phyloP scores from a whole-genome alignment of 2,329 filamentous ascomycete species.

The Fusarium sp. region DNA sequence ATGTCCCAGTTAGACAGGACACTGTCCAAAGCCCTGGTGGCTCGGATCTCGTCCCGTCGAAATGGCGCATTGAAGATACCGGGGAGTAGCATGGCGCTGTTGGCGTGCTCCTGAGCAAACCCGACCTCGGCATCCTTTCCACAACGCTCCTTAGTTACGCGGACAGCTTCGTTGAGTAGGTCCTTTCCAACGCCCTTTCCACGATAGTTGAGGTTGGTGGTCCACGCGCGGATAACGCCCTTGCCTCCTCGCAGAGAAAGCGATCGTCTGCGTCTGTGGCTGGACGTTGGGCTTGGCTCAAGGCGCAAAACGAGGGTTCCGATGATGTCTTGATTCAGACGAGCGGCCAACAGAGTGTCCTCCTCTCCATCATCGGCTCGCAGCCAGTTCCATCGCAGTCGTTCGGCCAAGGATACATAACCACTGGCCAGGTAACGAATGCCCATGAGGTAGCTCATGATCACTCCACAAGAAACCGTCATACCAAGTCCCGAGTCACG shows the following conservation, averaged over 20 bases:
- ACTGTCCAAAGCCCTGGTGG: conserved; percentile 66
- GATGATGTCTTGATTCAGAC: conserved; percentile 78
- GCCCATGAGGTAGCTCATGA: conserved; percentile 74
- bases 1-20: conserved; percentile 66
- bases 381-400: conserved; percentile 74
- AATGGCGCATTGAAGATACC: conserved; percentile 74
- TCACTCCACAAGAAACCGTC: conserved; percentile 71
- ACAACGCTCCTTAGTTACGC: conserved; percentile 75
- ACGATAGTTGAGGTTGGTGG: conserved; percentile 78
- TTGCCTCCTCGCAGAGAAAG: conserved; percentile 69
- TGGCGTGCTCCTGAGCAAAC: conserved; percentile 84
- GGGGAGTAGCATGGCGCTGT: conserved; percentile 75
- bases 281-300: conserved; percentile 59
- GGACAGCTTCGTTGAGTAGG: conserved; percentile 80
- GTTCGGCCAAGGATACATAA: conserved; percentile 76
- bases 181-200: conserved; percentile 79
- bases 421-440: conserved; percentile 72
- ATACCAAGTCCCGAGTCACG: conserved; percentile 69
- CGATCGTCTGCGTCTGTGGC: conserved; percentile 55
- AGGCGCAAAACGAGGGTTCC: conserved; percentile 79
- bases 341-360: conserved; percentile 75
- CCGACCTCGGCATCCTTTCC: conserved; percentile 77
- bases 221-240: conserved; percentile 86
- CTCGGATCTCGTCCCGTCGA: conserved; percentile 70
- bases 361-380: conserved; percentile 58